Base-by-base conservation (phyloP, 2,329 filamentous ascomycete species). In the Pestalotiopsis sp. region DNA sequence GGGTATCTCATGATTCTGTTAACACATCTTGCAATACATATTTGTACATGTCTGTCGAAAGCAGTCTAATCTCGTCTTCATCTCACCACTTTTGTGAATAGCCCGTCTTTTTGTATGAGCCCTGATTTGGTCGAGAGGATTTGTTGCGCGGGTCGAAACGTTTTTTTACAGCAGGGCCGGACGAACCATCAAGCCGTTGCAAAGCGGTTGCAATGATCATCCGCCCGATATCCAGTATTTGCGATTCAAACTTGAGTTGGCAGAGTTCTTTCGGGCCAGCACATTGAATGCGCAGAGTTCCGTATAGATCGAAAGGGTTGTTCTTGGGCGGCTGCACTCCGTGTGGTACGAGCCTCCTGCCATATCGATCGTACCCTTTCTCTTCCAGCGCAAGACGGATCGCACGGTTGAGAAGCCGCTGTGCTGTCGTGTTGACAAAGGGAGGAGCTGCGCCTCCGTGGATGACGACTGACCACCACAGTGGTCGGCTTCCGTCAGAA, bases 351-450 rank as follows among this genome's bases (percentile, higher is more conserved):
- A 70, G 36, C 31, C 64, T 74, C 40, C 71, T 72, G 9, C 77
- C 77, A 4, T 74, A 66, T 52, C 65, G 70, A 68, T 77, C 75
- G 58, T 76, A 78, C 23, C 77, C 77, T 13, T 68, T 65, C n/a
- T 59, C 70, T 7, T 60, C 70, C n/a, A 78, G 71, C 23, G 76
- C 76, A 49, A 75, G 72, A 11, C 73, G 70, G 36, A 79, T 38
- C 4, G 75, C 76, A 25, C 74, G 72, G n/a, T 64, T 58, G 4
- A 78, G 12, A 61, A 67, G 75, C 62, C 61, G 73, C 17, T 57
- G 27, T 12, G 73, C 75, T 23, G 36, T 71, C 23, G 57, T 67
- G 60, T 64, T 70, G 4, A 75, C 71, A 57, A 75, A 73, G 7
- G 69, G 63, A 36, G 31, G 31, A 11, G 20, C 6, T 7, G 66